A percentile compares a stretch with the other conserved stretches of the same genome.
phyloP scores from a whole-genome alignment of 2,329 filamentous ascomycete species.

The Hirsutella rhossiliensis region DNA sequence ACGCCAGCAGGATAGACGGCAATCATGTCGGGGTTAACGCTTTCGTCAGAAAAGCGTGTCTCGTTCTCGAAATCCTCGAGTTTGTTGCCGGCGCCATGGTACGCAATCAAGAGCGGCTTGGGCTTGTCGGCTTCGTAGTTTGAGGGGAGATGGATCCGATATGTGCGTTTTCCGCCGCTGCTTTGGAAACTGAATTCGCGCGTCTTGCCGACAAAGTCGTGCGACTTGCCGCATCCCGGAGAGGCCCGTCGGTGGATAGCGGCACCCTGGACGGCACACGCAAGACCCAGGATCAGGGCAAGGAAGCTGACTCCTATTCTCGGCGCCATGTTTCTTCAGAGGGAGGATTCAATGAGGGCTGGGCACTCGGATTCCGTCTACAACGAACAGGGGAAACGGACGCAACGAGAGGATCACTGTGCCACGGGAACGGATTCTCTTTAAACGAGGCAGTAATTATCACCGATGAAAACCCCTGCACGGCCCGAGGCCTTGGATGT shows the following conservation, averaged over 20 bases:
- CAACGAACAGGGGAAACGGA: no score
- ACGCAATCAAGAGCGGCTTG: conserved; percentile 31
- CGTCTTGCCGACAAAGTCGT: conserved; percentile 9
- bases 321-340: not conserved
- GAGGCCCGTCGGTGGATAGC: not conserved
- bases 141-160: conserved; percentile 10
- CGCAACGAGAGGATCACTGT: no score
- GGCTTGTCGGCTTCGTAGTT: conserved; percentile 19
- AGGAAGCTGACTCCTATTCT: not conserved
- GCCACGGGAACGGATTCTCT: no score
- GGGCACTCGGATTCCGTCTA: no score
- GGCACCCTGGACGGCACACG: not conserved
- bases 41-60: conserved; percentile 23
- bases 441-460: no score
- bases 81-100: conserved; percentile 29
- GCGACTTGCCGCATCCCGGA: conserved; percentile 8
- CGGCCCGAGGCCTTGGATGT: no score
- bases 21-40: conserved; percentile 23
- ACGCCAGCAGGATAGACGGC: conserved; percentile 34
- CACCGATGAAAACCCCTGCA: no score
- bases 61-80: conserved; percentile 19
- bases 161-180: conserved; percentile 7
- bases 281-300: not conserved
- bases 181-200: conserved; percentile 11
- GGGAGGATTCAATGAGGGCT: no score